These are phyloP conservation scores for Persicaria maculosa DNA, from an alignment of 148 eudicot species.

Conservation along the genomic window DNA sequence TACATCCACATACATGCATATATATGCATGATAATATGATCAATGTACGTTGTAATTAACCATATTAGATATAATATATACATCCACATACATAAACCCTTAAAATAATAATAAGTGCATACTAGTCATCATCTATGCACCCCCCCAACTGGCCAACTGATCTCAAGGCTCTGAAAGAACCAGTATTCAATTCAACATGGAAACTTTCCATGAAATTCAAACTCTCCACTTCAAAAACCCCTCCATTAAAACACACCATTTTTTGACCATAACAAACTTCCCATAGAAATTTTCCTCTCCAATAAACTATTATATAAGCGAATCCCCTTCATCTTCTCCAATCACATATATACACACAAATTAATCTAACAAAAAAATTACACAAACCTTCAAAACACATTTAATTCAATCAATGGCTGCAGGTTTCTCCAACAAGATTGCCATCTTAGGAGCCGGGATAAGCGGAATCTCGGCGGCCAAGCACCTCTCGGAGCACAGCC, in stretches of 20 bases:
- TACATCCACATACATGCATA: no score
- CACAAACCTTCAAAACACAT: no score
- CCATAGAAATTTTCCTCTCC: not conserved
- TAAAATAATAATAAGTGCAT: no score
- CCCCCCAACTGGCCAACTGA: not conserved
- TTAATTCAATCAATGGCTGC: not conserved
- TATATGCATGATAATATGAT: no score
- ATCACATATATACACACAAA: not conserved
- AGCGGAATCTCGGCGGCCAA: constrained; percentile 92
- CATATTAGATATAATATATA: no score
- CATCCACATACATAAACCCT: no score
- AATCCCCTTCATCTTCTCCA: not conserved
- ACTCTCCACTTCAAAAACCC: not conserved
- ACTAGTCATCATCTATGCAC: constrained; percentile 1
- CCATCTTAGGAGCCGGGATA: constrained; percentile 79
- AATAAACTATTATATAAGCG: not conserved
- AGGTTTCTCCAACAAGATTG: constrained; percentile 47
- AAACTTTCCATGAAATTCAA: constrained; percentile 10
- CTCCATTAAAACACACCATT: not conserved
- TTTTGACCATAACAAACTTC: constrained; percentile 11
- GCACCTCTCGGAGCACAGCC: constrained; percentile 54
- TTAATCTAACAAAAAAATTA: not conserved
- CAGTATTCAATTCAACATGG: not conserved
- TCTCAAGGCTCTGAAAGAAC: constrained; percentile 3
- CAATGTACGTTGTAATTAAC: no score